These are phyloP conservation scores for Tylopilus sp. DNA, from an alignment of 768 basidiomycete genomes.

Conservation along the genomic window DNA sequence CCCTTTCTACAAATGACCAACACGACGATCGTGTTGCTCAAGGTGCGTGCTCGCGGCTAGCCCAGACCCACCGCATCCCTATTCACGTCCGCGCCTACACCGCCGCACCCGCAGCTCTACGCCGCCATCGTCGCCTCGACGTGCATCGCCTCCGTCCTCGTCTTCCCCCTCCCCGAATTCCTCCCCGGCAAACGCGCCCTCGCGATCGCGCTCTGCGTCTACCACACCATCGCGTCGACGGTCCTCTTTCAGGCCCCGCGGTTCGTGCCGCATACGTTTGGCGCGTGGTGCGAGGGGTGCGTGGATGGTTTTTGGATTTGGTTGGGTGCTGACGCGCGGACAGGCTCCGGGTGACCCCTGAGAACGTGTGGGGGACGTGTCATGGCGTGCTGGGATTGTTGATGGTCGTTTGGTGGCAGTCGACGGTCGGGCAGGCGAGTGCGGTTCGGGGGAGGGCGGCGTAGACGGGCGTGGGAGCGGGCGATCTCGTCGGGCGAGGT, in stretches of 20 bases:
- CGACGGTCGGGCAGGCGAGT: constrained; percentile 52
- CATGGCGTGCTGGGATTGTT: constrained; percentile 71
- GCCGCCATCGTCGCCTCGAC: constrained; percentile 57
- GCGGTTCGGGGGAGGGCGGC: constrained; percentile 31
- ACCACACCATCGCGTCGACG: constrained; percentile 72
- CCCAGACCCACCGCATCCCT: too few relatives aligned
- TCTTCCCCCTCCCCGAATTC: constrained; percentile 77
- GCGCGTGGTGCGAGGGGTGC: constrained; percentile 58
- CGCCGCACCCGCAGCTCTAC: constrained; percentile 50
- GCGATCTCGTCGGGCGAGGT: too few relatives aligned
- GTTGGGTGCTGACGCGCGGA: too few relatives aligned
- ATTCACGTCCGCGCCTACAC: neutral
- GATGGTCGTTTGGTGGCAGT: constrained; percentile 83
- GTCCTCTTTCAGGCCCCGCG: constrained; percentile 73
- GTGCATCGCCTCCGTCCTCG: constrained; percentile 61
- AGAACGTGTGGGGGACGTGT: constrained; percentile 64
- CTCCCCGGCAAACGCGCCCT: constrained; percentile 82
- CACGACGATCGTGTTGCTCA: constrained; percentile 71
- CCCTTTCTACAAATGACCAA: constrained; percentile 83
- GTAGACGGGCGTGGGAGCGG: too few relatives aligned
- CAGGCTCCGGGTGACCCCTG: constrained; percentile 56
- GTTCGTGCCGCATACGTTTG: constrained; percentile 75
- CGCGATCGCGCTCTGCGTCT: constrained; percentile 71
- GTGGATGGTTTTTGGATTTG: too few relatives aligned
- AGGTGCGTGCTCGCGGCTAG: constrained; percentile 45